Percentiles rank a stretch among this genome's conserved stretches.
Evolutionary conservation across 2,329 filamentous ascomycete species (phyloP).

Genomic region (Penicillium sp.): DNA sequence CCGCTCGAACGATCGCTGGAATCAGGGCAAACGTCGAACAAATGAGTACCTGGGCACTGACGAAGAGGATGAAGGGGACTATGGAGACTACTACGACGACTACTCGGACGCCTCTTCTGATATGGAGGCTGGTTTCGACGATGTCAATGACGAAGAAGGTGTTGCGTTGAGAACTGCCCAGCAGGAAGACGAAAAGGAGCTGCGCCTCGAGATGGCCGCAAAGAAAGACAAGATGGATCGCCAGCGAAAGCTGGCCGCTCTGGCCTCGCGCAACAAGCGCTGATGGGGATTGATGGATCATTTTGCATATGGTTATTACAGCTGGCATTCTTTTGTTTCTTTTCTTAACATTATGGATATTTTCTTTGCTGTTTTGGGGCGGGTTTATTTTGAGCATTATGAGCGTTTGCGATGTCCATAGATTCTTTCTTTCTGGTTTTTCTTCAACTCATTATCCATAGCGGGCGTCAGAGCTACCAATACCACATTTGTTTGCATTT

Average conservation of each 20-base stretch:
- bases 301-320: no score
- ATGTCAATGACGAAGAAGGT: slow-evolving; percentile 44
- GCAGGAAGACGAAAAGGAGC: slow-evolving; percentile 45
- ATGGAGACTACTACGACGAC: slow-evolving; percentile 38
- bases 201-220: slow-evolving; percentile 39
- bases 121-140: slow-evolving; percentile 47
- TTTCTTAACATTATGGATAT: slow-evolving; percentile 9
- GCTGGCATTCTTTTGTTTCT: slow-evolving; percentile 6
- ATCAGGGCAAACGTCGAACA: slow-evolving; percentile 27
- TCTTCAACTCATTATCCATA: no score
- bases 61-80: slow-evolving; percentile 45
- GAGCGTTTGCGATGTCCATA: slow-evolving; percentile 24
- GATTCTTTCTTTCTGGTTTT: no score
- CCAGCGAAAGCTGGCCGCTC: slow-evolving; percentile 37
- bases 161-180: slow-evolving; percentile 38
- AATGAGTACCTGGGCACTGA: slow-evolving; percentile 46
- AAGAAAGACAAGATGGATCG: slow-evolving; percentile 46
- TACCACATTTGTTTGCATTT: slow-evolving; percentile 15
- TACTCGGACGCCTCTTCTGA: slow-evolving; percentile 45
- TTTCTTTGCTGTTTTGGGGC: slow-evolving; percentile 3
- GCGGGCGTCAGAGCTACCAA: slow-evolving; percentile 20
- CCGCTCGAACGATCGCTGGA: slow-evolving; percentile 24
- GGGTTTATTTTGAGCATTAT: slow-evolving; percentile 24
- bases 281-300: no score
- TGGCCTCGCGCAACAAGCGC: slow-evolving; percentile 33